These are phyloP conservation scores for Cytospora piceae DNA, from an alignment of 2,329 filamentous ascomycete genomes.

Conservation along the genomic window DNA sequence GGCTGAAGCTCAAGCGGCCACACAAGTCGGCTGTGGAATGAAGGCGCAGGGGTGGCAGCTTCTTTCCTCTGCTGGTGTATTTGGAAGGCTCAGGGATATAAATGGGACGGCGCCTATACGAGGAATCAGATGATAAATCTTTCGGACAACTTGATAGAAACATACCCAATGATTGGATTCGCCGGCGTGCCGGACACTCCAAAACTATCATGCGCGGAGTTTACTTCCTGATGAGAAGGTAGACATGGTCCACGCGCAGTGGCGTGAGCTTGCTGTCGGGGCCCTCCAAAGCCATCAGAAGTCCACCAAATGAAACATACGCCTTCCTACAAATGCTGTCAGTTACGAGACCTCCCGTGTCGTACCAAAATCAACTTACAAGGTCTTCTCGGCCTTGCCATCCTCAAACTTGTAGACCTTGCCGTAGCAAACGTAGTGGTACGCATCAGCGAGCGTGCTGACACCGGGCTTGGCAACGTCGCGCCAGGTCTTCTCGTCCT, in stretches of 20 bases:
- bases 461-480: conserved; percentile 63
- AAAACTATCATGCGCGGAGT: neutral
- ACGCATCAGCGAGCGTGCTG: conserved; percentile 74
- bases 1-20: neutral
- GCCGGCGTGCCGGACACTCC: neutral
- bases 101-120: neutral
- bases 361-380: conserved; percentile 61
- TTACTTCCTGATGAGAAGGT: conserved; percentile 91
- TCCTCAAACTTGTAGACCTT: conserved; percentile 91
- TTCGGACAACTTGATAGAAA: conserved; percentile 10
- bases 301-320: conserved; percentile 90
- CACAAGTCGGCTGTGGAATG: neutral
- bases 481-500: conserved; percentile 80
- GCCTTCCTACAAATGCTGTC: conserved; percentile 68
- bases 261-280: conserved; percentile 95
- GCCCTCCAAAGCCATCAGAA: conserved; percentile 88
- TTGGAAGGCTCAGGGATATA: neutral
- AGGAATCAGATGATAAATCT: neutral
- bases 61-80: neutral
- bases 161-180: conserved; percentile 16
- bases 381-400: conserved; percentile 75
- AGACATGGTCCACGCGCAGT: conserved; percentile 89
- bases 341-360: neutral
- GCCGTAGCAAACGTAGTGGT: conserved; percentile 85
- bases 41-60: neutral